Conservation (phyloP, 208 protist genomes). For the Naegleria lovaniensis region DNA sequence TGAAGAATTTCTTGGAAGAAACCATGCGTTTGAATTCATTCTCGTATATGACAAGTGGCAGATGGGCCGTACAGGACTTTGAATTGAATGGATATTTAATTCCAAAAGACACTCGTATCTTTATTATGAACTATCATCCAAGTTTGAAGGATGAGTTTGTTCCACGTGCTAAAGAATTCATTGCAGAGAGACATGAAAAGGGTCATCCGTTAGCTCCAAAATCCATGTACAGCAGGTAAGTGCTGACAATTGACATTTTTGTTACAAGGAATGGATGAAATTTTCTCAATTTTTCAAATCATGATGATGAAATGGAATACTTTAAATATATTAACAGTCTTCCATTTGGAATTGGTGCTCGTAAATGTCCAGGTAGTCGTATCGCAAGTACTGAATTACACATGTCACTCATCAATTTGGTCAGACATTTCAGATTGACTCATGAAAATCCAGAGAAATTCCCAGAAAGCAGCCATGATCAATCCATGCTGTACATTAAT, state of each 20-base stretch:
- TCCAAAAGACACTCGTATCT: not conserved
- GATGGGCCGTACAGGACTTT: not conserved
- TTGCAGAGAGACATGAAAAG: slow-evolving; percentile 4
- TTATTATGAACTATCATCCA: not conserved
- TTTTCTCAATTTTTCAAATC: too few species aligned
- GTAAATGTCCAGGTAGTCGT: not conserved
- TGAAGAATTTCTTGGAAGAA: not conserved
- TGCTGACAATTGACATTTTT: not conserved
- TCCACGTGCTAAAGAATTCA: not conserved
- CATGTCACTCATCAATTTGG: not conserved
- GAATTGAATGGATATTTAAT: not conserved
- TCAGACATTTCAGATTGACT: not conserved
- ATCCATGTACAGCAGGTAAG: not conserved
- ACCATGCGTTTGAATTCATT: not conserved
- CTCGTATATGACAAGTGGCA: not conserved
- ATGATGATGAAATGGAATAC: too few species aligned
- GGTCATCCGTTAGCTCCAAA: not conserved
- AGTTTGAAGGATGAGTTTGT: not conserved
- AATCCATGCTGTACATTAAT: not conserved
- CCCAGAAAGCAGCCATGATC: not conserved
- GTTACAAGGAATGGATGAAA: too few species aligned
- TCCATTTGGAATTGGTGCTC: not conserved
- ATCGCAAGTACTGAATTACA: not conserved
- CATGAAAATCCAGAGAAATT: not conserved
- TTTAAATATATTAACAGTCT: not conserved